A percentile compares a stretch with the other conserved stretches of the same genome.
These are phyloP conservation scores for Hypoxylon perforatum DNA, from an alignment of 495 filamentous ascomycete genomes.

Conservation along the genomic window DNA sequence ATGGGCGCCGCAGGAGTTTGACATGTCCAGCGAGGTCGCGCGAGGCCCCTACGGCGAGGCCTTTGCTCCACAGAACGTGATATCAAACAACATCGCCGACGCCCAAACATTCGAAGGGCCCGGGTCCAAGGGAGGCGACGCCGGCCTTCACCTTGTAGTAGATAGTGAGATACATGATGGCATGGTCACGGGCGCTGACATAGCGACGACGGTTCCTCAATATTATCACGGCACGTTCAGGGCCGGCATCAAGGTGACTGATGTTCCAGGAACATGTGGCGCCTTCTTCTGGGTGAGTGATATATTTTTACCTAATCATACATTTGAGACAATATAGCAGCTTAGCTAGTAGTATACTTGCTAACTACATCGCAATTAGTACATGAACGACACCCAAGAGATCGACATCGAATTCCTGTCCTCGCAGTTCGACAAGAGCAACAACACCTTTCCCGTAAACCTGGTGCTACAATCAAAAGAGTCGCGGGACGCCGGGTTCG, in stretches of 20 bases:
- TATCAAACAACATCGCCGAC: slow-evolving; percentile 61
- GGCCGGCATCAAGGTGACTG: slow-evolving; percentile 70
- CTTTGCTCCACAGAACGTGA: slow-evolving; percentile 63
- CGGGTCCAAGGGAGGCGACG: slow-evolving; percentile 58
- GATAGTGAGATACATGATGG: slow-evolving; percentile 56
- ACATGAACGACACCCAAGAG: slow-evolving; percentile 80
- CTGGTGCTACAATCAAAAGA: slow-evolving; percentile 75
- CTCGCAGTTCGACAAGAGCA: slow-evolving; percentile 61
- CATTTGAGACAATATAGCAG: not conserved
- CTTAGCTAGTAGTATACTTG: not conserved
- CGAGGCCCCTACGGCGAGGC: slow-evolving; percentile 75
- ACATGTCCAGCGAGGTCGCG: slow-evolving; percentile 60
- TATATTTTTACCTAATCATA: not conserved
- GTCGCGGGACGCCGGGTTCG: slow-evolving; percentile 63
- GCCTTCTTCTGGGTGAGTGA: slow-evolving; percentile 78
- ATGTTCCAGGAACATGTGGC: slow-evolving; percentile 71
- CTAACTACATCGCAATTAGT: slow-evolving; percentile 55
- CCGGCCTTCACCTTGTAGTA: slow-evolving; percentile 71
- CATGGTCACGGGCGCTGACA: slow-evolving; percentile 69
- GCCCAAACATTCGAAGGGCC: slow-evolving; percentile 48
- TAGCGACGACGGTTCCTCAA: slow-evolving; percentile 67
- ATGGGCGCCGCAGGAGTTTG: slow-evolving; percentile 74
- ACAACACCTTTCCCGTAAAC: slow-evolving; percentile 68
- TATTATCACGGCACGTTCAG: slow-evolving; percentile 74
- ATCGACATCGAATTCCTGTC: slow-evolving; percentile 83